Percentiles rank a stretch among this genome's conserved stretches.
These are phyloP conservation scores for Pyricularia pennisetigena DNA, from an alignment of 2,329 filamentous ascomycete species.

Conservation along the genomic window DNA sequence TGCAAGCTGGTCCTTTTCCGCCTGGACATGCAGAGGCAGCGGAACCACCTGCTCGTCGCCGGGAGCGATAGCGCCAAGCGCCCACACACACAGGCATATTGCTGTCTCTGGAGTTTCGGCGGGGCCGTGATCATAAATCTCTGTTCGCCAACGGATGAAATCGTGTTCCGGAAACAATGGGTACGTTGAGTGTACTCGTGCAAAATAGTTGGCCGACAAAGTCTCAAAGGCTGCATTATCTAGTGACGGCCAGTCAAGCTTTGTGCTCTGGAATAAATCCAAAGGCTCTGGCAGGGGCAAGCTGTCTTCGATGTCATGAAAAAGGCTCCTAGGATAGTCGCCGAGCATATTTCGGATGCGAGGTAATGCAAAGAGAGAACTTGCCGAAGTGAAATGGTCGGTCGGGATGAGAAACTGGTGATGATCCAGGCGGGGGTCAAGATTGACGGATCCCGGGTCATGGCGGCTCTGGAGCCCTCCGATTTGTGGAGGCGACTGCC, in stretches of 20 bases:
- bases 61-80: conserved; percentile 6
- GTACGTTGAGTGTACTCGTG: conserved; percentile 22
- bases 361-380: conserved; percentile 22
- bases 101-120: conserved; percentile 18
- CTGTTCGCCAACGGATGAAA: conserved; percentile 18
- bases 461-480: conserved; percentile 9
- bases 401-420: conserved; percentile 25
- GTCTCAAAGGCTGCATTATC: conserved; percentile 15
- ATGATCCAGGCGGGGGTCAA: conserved; percentile 17
- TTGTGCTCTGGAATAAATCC: conserved; percentile 15
- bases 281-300: conserved; percentile 20
- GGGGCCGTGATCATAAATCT: conserved; percentile 14
- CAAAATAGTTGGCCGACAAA: conserved; percentile 22
- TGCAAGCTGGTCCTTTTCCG: conserved; percentile 18
- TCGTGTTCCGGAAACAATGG: conserved; percentile 21
- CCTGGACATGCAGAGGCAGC: conserved; percentile 7
- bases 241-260: conserved; percentile 17
- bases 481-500: neutral
- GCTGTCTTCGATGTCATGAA: conserved; percentile 22
- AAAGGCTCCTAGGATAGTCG: conserved; percentile 21
- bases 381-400: conserved; percentile 22
- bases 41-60: neutral
- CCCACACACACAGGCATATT: conserved; percentile 20
- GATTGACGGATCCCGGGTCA: conserved; percentile 13
- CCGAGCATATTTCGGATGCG: conserved; percentile 21